These are phyloP conservation scores for Cladosporium colombiae DNA, from an alignment of 2,329 filamentous ascomycete species.

Conservation along the genomic window DNA sequence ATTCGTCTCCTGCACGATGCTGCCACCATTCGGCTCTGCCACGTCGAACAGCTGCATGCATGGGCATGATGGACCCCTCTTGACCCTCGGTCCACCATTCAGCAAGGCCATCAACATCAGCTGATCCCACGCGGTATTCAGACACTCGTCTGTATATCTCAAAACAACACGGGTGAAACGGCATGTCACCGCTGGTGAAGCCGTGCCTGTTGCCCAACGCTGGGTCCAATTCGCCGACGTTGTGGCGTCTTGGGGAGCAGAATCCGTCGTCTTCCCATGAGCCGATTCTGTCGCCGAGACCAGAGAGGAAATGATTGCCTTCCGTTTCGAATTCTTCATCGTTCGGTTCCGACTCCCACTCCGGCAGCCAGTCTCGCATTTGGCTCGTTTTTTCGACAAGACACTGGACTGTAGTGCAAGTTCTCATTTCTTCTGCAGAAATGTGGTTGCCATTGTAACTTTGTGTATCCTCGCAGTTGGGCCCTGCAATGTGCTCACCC, in stretches of 20 bases:
- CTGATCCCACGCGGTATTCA: neutral
- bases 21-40: constrained; percentile 20
- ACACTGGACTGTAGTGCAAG: constrained; percentile 20
- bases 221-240: neutral
- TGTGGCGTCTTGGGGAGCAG: constrained; percentile 19
- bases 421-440: constrained; percentile 22
- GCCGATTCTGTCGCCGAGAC: constrained; percentile 9
- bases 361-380: neutral
- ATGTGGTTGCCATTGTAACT: constrained; percentile 21
- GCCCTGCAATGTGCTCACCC: neutral
- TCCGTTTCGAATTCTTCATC: constrained; percentile 20
- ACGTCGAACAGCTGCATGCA: neutral
- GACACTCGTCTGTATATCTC: constrained; percentile 23
- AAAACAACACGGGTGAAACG: constrained; percentile 26
- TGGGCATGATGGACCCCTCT: neutral
- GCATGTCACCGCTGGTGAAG: constrained; percentile 7
- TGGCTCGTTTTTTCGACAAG: constrained; percentile 17
- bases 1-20: neutral
- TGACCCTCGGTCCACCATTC: constrained; percentile 7
- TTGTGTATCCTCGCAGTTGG: neutral
- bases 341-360: neutral
- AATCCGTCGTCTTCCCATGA: neutral
- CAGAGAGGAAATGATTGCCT: constrained; percentile 15
- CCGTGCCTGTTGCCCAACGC: neutral
- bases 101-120: constrained; percentile 17